Conservation (phyloP, 2,329 filamentous ascomycete genomes). For the Esteya vermicola region DNA sequence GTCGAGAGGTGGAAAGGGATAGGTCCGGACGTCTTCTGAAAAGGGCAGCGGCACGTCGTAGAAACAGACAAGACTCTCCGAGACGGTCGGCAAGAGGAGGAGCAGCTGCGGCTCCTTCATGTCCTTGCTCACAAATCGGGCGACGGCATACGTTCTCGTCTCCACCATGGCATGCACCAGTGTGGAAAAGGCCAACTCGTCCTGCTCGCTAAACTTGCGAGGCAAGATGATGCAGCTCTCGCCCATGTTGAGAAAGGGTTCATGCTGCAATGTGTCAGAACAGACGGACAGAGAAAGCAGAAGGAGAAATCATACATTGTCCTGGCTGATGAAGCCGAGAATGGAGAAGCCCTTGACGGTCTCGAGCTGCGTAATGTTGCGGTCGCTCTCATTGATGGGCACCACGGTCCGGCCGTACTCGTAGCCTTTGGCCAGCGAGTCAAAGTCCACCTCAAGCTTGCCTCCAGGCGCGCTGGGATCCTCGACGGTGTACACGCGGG, state of each 20-base stretch:
- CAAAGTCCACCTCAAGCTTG: constrained; percentile 67
- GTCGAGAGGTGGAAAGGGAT: constrained; percentile 82
- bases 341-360: constrained; percentile 64
- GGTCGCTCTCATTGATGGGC: constrained; percentile 72
- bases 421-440: constrained; percentile 83
- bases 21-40: constrained; percentile 79
- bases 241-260: constrained; percentile 75
- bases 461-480: constrained; percentile 62
- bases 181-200: constrained; percentile 73
- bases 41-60: constrained; percentile 87
- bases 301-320: constrained; percentile 39
- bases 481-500: constrained; percentile 68
- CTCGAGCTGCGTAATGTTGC: constrained; percentile 77
- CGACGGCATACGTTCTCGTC: constrained; percentile 72
- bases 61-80: constrained; percentile 67
- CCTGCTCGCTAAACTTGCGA: constrained; percentile 65
- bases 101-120: constrained; percentile 64
- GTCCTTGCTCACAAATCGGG: constrained; percentile 73
- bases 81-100: constrained; percentile 66
- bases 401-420: constrained; percentile 88
- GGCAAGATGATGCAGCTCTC: constrained; percentile 66
- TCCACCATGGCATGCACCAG: constrained; percentile 80
- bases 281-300: neutral
- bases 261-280: constrained; percentile 41
- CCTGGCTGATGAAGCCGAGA: constrained; percentile 67